Conservation (phyloP, 352 stramenopile species). For the Elongisporangium prolatum region DNA sequence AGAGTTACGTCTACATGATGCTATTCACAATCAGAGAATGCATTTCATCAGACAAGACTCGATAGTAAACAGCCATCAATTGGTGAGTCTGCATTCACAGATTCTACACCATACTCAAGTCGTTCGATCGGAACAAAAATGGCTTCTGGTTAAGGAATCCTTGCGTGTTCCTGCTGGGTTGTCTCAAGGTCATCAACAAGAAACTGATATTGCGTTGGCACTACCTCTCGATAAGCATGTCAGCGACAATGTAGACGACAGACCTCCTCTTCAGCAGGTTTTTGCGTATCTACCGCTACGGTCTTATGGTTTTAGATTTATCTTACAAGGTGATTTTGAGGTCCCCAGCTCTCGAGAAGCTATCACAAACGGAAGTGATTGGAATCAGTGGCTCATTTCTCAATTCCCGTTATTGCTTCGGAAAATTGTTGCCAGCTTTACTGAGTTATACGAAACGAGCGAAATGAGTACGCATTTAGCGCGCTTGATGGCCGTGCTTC, state of each 20-base stretch:
- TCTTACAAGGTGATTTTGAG: conserved; percentile 85
- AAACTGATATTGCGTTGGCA: conserved; percentile 57
- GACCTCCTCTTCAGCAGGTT: conserved; percentile 64
- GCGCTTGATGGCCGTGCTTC: conserved; percentile 46
- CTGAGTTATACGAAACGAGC: neutral
- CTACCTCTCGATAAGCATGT: conserved; percentile 26
- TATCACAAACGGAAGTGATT: conserved; percentile 77
- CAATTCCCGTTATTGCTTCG: conserved; percentile 55
- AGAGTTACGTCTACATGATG: conserved; percentile 52
- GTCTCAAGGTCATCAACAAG: conserved; percentile 5
- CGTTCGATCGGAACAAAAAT: conserved; percentile 29
- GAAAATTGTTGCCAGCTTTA: conserved; percentile 13
- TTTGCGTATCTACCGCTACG: conserved; percentile 81
- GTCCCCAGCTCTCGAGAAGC: conserved; percentile 82
- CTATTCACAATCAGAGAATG: conserved; percentile 19
- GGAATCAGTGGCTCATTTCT: conserved; percentile 86
- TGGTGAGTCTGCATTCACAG: neutral
- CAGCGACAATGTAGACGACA: conserved; percentile 6
- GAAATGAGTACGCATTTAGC: conserved; percentile 18
- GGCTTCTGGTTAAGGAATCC: conserved; percentile 52
- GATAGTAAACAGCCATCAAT: conserved; percentile 4
- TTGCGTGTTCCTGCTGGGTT: conserved; percentile 22
- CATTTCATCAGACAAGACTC: conserved; percentile 41
- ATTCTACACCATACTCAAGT: neutral
- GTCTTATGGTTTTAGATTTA: conserved; percentile 82